Evolutionary conservation across 306 rosid species (phyloP).

Genomic region (Begonia peltatifolia): DNA sequence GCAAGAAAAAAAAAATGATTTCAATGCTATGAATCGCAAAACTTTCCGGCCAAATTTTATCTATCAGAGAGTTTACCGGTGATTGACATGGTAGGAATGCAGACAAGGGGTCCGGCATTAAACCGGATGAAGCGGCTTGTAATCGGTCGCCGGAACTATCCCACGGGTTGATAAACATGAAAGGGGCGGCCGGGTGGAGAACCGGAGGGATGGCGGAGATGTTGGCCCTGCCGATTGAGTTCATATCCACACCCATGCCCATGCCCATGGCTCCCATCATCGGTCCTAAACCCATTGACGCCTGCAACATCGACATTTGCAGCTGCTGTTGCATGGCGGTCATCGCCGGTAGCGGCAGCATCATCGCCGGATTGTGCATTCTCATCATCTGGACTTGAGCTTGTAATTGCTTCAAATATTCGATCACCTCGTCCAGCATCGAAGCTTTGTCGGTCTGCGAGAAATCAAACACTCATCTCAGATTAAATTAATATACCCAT

Average conservation of each 20-base stretch:
- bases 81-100: conserved; percentile 49
- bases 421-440: conserved; percentile 92
- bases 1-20: no score
- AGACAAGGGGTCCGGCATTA: conserved; percentile 34
- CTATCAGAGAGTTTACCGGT: no score
- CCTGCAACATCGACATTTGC: conserved; percentile 55
- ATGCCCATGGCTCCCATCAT: conserved; percentile 25
- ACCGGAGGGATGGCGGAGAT: conserved; percentile 28
- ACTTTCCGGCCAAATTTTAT: no score
- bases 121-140: conserved; percentile 1
- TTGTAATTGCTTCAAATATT: conserved; percentile 76
- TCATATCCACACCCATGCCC: conserved; percentile 59
- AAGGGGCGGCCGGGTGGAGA: conserved; percentile 42
- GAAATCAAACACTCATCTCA: no score
- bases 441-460: conserved; percentile 85
- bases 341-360: conserved; percentile 25
- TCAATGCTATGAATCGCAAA: no score
- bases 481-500: no score
- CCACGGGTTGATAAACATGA: conserved; percentile 69
- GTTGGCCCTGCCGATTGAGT: conserved; percentile 16
- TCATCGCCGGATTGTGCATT: conserved; percentile 55
- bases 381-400: conserved; percentile 76
- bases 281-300: conserved; percentile 47
- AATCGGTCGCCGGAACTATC: conserved; percentile 19
- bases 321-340: conserved; percentile 71